phyloP scores from a whole-genome alignment of 208 protist species.

The Trypanosoma grayi region DNA sequence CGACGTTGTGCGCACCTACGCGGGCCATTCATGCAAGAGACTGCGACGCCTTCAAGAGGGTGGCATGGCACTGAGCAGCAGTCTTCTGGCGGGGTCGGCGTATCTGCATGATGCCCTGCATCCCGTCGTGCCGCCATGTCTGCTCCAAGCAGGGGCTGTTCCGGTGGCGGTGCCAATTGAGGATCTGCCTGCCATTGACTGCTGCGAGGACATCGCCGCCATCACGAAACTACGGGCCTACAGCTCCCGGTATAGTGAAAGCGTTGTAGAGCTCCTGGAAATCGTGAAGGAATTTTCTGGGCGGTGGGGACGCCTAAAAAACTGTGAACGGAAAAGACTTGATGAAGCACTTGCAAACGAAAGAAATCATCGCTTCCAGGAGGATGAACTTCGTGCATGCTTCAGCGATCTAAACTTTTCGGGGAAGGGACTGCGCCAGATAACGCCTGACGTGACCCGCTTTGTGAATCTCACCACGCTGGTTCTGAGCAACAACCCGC shows the following conservation, averaged over 20 bases:
- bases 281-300: conserved; percentile 22
- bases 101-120: conserved; percentile 49
- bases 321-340: conserved; percentile 39
- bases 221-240: neutral
- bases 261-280: conserved; percentile 1
- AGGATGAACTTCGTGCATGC: conserved; percentile 35
- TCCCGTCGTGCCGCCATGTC: conserved; percentile 33
- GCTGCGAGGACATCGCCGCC: conserved; percentile 9
- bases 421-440: conserved; percentile 32
- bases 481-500: conserved; percentile 52
- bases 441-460: conserved; percentile 33
- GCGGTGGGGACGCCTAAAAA: conserved; percentile 50
- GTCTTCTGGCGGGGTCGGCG: conserved; percentile 38
- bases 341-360: conserved; percentile 41
- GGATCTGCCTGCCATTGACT: conserved; percentile 16
- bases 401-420: conserved; percentile 58
- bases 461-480: conserved; percentile 52
- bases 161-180: conserved; percentile 8
- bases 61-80: conserved; percentile 33
- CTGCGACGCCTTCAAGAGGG: conserved; percentile 48
- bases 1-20: conserved; percentile 66
- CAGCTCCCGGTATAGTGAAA: conserved; percentile 17
- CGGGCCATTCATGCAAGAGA: conserved; percentile 32
- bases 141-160: conserved; percentile 10
- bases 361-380: conserved; percentile 29